Evolutionary conservation across 225 moss, liverwort and hornwort species (phyloP), one percentile per base, ranked within the genome.

Genomic region (Neckera pumila): DNA sequence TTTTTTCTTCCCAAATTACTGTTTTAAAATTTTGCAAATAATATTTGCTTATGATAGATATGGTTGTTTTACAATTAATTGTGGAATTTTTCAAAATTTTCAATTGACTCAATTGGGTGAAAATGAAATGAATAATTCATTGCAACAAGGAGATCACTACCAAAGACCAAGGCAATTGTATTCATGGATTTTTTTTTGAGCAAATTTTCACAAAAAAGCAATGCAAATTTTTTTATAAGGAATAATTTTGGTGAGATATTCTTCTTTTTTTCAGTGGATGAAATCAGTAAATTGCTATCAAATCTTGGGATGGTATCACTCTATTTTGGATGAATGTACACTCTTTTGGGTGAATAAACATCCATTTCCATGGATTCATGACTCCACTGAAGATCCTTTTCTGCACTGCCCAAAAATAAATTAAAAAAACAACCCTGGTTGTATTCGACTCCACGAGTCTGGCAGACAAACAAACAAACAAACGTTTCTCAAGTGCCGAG

Each of bases 1-100:
- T 45, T 3, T 11, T 7, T 4, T 14, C 8, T 3, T 0, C 4
- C 3, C 1, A 0, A 17, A 45, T 30, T 18, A 11, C 0, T 74
- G 1, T 47, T 74, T 74, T 18, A 3, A 7, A 18, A 31, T 30
- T 47, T 47, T 19, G 3, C 1, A 73, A 47, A 18, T 11, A 40
- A 27, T 23, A 10, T 16, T 28, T 11, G 19, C 5, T 75, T 49
- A 19, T 33, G 33, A 34, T 0, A 0, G 1, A 49, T 33, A 33
- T 33, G 75, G 5, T 12, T 33, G 33, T 7, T 7, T 33, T 13
- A 49, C 4, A 33, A 33, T 49, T 17, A 11, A 4, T 43, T 42
- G 7, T 69, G 4, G 22, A 40, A 38, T 1, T 3, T 72, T 42
- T 14, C 1, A 20, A 70, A 70, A 13, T 14, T 7, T 15, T 26